phyloP scores from a whole-genome alignment of 2,329 filamentous ascomycete species.

The Exophiala sp. region DNA sequence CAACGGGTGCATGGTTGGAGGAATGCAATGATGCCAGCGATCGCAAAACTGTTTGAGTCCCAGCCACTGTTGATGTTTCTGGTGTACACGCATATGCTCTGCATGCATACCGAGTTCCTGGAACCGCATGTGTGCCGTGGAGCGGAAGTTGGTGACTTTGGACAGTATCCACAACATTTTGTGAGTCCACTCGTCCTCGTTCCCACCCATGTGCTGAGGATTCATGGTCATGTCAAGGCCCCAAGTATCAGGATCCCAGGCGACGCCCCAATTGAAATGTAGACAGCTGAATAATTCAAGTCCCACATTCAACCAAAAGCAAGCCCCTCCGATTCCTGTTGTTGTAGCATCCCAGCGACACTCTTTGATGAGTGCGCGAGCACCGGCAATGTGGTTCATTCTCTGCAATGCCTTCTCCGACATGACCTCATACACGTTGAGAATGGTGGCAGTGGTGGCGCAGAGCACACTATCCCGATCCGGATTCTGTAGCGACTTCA shows the following conservation, averaged over 20 bases:
- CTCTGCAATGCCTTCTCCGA: constrained; percentile 68
- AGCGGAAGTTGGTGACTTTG: constrained; percentile 79
- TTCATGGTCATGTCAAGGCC: constrained; percentile 72
- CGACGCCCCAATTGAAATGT: constrained; percentile 76
- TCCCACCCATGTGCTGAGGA: constrained; percentile 48
- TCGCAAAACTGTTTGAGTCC: constrained; percentile 75
- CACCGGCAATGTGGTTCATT: constrained; percentile 86
- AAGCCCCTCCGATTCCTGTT: constrained; percentile 72
- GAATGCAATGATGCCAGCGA: constrained; percentile 71
- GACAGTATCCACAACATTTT: constrained; percentile 83
- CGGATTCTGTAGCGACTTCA: constrained; percentile 73
- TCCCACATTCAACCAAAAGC: constrained; percentile 89
- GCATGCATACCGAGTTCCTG: constrained; percentile 51
- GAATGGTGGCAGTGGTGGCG: constrained; percentile 76
- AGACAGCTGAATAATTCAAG: constrained; percentile 87
- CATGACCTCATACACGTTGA: constrained; percentile 94
- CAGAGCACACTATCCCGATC: constrained; percentile 78
- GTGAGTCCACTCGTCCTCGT: constrained; percentile 81
- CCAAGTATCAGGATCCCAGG: constrained; percentile 89
- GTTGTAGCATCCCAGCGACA: constrained; percentile 81
- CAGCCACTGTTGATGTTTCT: constrained; percentile 69
- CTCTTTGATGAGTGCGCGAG: constrained; percentile 78
- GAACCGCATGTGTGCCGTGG: constrained; percentile 55
- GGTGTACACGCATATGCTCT: constrained; percentile 58
- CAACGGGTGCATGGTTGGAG: constrained; percentile 80